A percentile compares a stretch with the other conserved stretches of the same genome.
Evolutionary conservation across 1,284 basidiomycete genomes (phyloP).

Genomic region (Trichosporon sp.): DNA sequence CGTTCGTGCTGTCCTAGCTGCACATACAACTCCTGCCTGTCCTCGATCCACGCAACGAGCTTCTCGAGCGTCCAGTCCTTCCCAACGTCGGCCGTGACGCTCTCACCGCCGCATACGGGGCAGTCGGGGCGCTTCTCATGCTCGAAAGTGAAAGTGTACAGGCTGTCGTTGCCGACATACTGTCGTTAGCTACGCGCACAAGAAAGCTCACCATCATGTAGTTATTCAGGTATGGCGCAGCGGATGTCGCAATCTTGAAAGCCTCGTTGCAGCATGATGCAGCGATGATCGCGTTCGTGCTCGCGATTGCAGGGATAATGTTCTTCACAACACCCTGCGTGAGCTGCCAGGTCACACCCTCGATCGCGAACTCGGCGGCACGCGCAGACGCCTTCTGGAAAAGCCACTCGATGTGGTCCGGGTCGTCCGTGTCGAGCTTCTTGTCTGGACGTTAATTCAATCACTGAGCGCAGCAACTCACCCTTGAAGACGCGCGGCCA

Average conservation of each 20-base stretch:
- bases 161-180: conserved; percentile 86
- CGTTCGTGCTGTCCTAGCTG: too few relatives aligned
- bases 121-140: conserved; percentile 91
- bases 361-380: conserved; percentile 90
- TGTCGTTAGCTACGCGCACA: conserved; percentile 37
- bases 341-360: conserved; percentile 95
- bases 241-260: conserved; percentile 95
- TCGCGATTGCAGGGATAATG: conserved; percentile 97
- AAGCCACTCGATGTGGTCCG: conserved; percentile 95
- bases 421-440: conserved; percentile 94
- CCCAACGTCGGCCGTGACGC: conserved; percentile 69
- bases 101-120: conserved; percentile 94
- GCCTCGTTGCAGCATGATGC: conserved; percentile 99
- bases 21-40: conserved; percentile 82
- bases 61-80: conserved; percentile 76
- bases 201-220: conserved; percentile 81
- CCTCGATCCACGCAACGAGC: conserved; percentile 79
- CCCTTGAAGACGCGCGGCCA: conserved; percentile 92
- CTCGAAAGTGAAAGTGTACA: conserved; percentile 98
- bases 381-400: conserved; percentile 76
- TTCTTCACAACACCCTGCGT: conserved; percentile 99
- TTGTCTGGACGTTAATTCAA: conserved; percentile 64
- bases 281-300: conserved; percentile 93
- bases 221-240: conserved; percentile 92
- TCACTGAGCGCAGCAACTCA: conserved; percentile 47